Percentiles rank a stretch among this genome's conserved stretches.
phyloP scores from a whole-genome alignment of 495 filamentous ascomycete genomes.

The Penicillium angulare region DNA sequence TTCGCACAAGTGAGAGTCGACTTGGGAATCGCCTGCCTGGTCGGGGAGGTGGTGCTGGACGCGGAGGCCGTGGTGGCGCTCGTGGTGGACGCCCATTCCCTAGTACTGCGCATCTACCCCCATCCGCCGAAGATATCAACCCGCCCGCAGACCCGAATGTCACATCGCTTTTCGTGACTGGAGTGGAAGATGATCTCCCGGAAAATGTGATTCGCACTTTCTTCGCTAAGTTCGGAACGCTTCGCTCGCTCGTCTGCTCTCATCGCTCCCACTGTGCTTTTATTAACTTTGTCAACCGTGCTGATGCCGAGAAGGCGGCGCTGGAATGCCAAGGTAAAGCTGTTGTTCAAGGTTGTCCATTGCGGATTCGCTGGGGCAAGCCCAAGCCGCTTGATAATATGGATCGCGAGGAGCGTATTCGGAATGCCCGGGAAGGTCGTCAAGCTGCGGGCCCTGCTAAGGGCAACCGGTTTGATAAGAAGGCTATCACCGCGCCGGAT shows the following conservation, averaged over 20 bases:
- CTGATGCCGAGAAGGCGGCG: conserved; percentile 80
- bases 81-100: conserved; percentile 64
- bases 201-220: conserved; percentile 87
- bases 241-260: conserved; percentile 88
- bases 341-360: conserved; percentile 77
- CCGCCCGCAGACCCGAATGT: conserved; percentile 82
- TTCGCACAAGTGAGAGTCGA: conserved; percentile 61
- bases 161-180: conserved; percentile 89
- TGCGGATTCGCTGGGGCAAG: conserved; percentile 87
- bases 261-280: conserved; percentile 97
- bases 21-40: conserved; percentile 37
- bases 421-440: conserved; percentile 72
- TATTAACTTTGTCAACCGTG: conserved; percentile 83
- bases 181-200: conserved; percentile 92
- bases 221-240: conserved; percentile 81
- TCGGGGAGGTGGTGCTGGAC: conserved; percentile 35
- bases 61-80: conserved; percentile 46
- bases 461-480: conserved; percentile 28
- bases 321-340: conserved; percentile 83
- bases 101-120: conserved; percentile 69
- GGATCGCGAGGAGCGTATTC: conserved; percentile 75
- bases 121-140: conserved; percentile 74
- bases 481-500: conserved; percentile 33
- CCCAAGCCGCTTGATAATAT: conserved; percentile 88
- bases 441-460: conserved; percentile 42